Base-by-base conservation (phyloP, 75 land plant genomes). In the Larix kaempferi region DNA sequence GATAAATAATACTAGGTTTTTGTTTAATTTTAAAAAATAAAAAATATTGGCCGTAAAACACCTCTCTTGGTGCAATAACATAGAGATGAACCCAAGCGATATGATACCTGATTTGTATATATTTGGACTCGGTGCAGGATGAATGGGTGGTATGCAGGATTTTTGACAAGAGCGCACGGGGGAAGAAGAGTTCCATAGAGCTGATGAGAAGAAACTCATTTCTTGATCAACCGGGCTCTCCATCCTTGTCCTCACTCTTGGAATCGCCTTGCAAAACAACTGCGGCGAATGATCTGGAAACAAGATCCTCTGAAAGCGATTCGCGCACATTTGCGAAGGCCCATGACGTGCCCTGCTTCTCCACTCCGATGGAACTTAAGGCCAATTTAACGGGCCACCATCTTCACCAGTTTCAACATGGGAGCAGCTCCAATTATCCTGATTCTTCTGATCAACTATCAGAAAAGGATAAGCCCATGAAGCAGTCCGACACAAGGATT, bases 101-200 rank as follows among this genome's bases (percentile, higher is more conserved):
- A 44, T 44, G 49, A 6, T 8, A 49, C 1, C 54, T 49, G 12
- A 49, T 49, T 0, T 49, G 12, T 49, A 49, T 49, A 49, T 10
- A 0, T 0, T 49, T 49, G 54, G 54, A 49, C 69, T 15, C 67
- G 64, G 56, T 55, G 78, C 83, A 84, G 80, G 88, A 84, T 56
- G 89, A 88, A 69, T 86, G 89, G 90, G 90, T 87, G 35, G 90
- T 88, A n/a, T 88, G 89, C 81, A 79, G 90, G 41, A 76, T 88
- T 59, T 86, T 88, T 80, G 83, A 87, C 77, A 88, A 87, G 86
- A 87, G 79, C 75, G 78, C 83, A 15, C 81, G 79, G 64, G 79
- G 85, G 61, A 87, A 87, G 75, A 69, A 33, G 49, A 69, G 73
- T 37, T 21, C 54, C 39, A 7, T n/a, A 6, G 73, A 25, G 10